These are phyloP conservation scores for Jackrogersella minutella DNA, from an alignment of 495 filamentous ascomycete genomes.

Conservation along the genomic window DNA sequence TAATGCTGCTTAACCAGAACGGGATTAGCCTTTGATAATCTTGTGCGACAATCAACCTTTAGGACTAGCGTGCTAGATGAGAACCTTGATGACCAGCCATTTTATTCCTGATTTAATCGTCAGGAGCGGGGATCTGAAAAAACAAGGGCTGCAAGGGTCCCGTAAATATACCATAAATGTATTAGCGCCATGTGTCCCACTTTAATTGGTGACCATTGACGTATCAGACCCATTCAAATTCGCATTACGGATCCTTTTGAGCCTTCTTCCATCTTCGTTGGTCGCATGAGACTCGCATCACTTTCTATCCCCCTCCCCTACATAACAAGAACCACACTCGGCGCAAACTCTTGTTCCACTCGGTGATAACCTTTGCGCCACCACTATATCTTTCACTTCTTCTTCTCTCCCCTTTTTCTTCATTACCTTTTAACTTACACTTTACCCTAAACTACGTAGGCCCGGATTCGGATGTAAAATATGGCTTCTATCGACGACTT, in stretches of 20 bases:
- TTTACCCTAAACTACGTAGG: neutral
- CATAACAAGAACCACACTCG: slow-evolving; percentile 8
- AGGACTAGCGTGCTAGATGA: neutral
- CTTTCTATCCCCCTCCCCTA: slow-evolving; percentile 2
- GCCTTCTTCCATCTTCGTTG: slow-evolving; percentile 15
- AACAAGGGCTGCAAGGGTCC: no score
- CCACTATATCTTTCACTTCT: neutral
- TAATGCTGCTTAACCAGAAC: neutral
- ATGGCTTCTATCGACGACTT: slow-evolving; percentile 54
- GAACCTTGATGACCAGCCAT: slow-evolving; percentile 27
- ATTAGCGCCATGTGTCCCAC: slow-evolving; percentile 2
- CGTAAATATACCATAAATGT: slow-evolving; percentile 8
- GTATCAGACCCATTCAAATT: slow-evolving; percentile 44
- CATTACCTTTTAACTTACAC: neutral
- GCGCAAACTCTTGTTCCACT: slow-evolving; percentile 21
- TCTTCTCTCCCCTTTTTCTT: neutral
- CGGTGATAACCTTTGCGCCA: slow-evolving; percentile 20
- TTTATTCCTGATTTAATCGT: neutral
- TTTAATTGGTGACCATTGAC: slow-evolving; percentile 22
- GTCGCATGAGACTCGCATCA: slow-evolving; percentile 22
- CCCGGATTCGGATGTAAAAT: neutral
- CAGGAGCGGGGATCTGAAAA: neutral
- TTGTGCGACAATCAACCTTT: neutral
- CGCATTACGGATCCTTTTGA: slow-evolving; percentile 20
- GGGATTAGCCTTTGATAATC: neutral